Percentiles rank a stretch among this genome's conserved stretches.
phyloP scores from a whole-genome alignment of 2,329 filamentous ascomycete genomes.

The Plenodomus lindquistii region DNA sequence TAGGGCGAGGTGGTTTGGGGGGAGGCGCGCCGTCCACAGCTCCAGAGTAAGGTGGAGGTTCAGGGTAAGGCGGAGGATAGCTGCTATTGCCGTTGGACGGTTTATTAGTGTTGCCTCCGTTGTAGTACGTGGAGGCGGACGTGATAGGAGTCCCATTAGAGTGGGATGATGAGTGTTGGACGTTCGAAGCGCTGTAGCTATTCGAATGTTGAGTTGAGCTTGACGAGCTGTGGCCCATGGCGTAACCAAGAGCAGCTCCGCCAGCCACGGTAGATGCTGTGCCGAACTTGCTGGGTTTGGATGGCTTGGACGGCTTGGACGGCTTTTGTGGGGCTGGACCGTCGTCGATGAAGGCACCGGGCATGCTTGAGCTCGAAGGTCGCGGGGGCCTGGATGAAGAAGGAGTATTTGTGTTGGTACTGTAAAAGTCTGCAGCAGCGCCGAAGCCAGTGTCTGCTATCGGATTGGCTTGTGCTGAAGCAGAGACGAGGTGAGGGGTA shows the following conservation, averaged over 20 bases:
- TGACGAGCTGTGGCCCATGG: slow-evolving; percentile 39
- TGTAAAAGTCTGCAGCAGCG: slow-evolving; percentile 63
- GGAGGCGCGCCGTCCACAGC: slow-evolving; percentile 29
- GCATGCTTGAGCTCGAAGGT: slow-evolving; percentile 35
- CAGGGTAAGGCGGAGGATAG: slow-evolving; percentile 39
- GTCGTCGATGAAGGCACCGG: slow-evolving; percentile 43
- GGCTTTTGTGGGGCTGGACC: slow-evolving; percentile 35
- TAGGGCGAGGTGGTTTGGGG: slow-evolving; percentile 40
- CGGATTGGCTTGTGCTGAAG: slow-evolving; percentile 56
- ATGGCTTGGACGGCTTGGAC: slow-evolving; percentile 28
- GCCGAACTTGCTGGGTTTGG: slow-evolving; percentile 39
- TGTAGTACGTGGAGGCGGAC: slow-evolving; percentile 23
- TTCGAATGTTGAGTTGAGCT: slow-evolving; percentile 27
- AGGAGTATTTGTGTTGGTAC: slow-evolving; percentile 23
- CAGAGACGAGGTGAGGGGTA: slow-evolving; percentile 58
- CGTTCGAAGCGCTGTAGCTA: slow-evolving; percentile 25
- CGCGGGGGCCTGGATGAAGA: slow-evolving; percentile 43
- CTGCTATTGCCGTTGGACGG: slow-evolving; percentile 34
- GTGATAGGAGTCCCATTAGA: slow-evolving; percentile 21
- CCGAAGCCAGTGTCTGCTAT: slow-evolving; percentile 63
- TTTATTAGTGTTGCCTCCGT: slow-evolving; percentile 31
- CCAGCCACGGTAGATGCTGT: slow-evolving; percentile 42
- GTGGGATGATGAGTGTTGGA: slow-evolving; percentile 33
- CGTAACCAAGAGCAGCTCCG: slow-evolving; percentile 51
- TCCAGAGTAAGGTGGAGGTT: slow-evolving; percentile 24